Base-by-base conservation (phyloP, 148 eudicot species). In the Fagopyrum homotropicum region DNA sequence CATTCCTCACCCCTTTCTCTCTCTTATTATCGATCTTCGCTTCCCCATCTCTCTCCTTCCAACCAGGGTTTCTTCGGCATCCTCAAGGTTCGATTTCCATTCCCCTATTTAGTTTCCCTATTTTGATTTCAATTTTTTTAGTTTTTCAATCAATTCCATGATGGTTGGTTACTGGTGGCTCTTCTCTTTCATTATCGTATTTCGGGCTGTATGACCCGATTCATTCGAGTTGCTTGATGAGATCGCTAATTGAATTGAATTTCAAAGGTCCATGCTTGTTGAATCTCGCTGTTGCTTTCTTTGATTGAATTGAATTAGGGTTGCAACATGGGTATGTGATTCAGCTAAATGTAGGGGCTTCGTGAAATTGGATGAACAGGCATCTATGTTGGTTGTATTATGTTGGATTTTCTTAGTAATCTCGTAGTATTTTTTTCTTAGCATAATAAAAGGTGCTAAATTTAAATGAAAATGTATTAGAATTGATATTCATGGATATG, bases 291-390 rank as follows among this genome's bases (percentile, higher is more conserved):
- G 12, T 12, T 22, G 8, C 11, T 29, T 29, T 26, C 1, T 61
- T 15, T 61, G 68, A 61, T 61, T 29, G 68, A 71, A n/a, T 71
- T 46, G 35, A 71, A 71, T 71, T 46, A 71, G 73, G 73, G 73
- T 71, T 45, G 46, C 73, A 15, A 12, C 26, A 46, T 46, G 11
- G 50, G 73, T 11, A 7, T 16, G 10, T 71, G 12, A 16, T 45
- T 71, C 73, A 12, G 68, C 29, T 57, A 17, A 17, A 17, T 57
- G 9, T 57, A 0, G 63, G 63, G 63, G 30, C 30, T 57, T 57
- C 3, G 9, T 19, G 63, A 22, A 57, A 6, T 57, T 19, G 10
- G 7, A 9, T 17, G 1, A 7, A 57, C 10, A 57, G 63, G n/a
- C 30, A 5, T 22, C 2, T 57, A 57, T 57, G 2, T 19, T 19